These are phyloP conservation scores for Physcia stellaris DNA, from an alignment of 495 filamentous ascomycete genomes.

Conservation along the genomic window DNA sequence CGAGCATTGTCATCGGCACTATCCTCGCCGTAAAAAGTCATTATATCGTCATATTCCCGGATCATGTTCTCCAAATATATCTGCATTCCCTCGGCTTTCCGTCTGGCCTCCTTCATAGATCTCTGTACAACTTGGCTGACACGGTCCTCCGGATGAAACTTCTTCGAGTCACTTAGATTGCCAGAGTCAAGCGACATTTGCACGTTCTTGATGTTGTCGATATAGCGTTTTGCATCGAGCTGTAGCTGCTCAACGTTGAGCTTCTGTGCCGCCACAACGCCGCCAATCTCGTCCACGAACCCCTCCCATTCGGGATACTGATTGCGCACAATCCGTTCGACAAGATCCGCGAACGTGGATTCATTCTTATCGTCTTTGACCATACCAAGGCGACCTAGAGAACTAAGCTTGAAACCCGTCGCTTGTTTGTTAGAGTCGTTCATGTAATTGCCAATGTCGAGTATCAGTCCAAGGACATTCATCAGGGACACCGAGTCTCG, in stretches of 20 bases:
- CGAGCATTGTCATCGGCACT: conserved; percentile 83
- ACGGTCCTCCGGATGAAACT: conserved; percentile 94
- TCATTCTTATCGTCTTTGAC: conserved; percentile 99
- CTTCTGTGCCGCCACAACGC: conserved; percentile 75
- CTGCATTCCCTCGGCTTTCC: conserved; percentile 93
- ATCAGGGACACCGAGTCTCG: conserved; percentile 84
- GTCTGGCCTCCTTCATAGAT: conserved; percentile 88
- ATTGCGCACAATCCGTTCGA: conserved; percentile 92
- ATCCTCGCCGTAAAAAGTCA: conserved; percentile 95
- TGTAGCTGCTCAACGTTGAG: conserved; percentile 89
- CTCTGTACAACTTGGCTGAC: conserved; percentile 84
- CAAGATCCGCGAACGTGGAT: conserved; percentile 85
- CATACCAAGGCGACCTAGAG: conserved; percentile 88
- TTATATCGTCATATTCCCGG: conserved; percentile 84
- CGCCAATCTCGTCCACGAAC: conserved; percentile 73
- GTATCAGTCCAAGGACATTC: conserved; percentile 88
- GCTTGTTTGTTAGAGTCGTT: conserved; percentile 98
- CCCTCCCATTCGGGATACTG: conserved; percentile 94
- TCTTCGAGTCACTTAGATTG: conserved; percentile 90
- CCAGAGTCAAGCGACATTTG: conserved; percentile 84
- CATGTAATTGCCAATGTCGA: conserved; percentile 99
- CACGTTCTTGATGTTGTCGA: conserved; percentile 86
- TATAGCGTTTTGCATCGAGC: conserved; percentile 81
- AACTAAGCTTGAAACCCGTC: conserved; percentile 92
- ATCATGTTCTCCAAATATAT: conserved; percentile 89